Base-by-base conservation (phyloP, 306 rosid genomes). In the Luffa acutangula region DNA sequence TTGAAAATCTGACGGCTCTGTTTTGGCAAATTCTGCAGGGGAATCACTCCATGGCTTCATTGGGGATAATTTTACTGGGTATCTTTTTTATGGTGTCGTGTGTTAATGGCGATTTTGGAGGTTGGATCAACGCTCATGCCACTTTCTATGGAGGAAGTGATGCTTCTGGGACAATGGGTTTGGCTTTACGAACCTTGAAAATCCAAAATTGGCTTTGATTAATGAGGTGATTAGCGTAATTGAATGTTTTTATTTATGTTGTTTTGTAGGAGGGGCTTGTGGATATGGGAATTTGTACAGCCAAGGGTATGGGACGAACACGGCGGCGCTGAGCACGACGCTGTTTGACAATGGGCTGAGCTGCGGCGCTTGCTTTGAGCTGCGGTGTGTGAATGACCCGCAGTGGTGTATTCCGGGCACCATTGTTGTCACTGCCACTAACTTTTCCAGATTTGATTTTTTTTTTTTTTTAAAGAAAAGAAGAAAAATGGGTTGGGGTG, bases 131-230 rank as follows among this genome's bases (percentile, higher is more conserved):
- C 81, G 93, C 89, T 53, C 93, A 87, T 78, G 93, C 93, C 64
- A 89, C 93, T 57, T 89, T 89, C 88, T 89, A 89, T 76, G 93
- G 93, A 2, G 93, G 91, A 2, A 85, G 88, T 76, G 93, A 89
- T 84, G 91, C 93, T 51, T 86, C 93, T 41, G 93, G 93, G 11
- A 89, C 93, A 57, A 87, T 89, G 91, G 93, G 91, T 89, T 84
- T 62, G 88, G 2, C 63, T 12, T 12, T 8, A 7, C 31, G 11
- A 5, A 2, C 4, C 49, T 3, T 43, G 31, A 25, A 25, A 25
- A 25, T 25, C 31, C 34, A 7, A 62, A 4, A 6, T 54, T 12
- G 3, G 13, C 17, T 66, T 37, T 66, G 33, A 17, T 66, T 63
- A 7, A 5, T 31, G 0, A 6, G 6, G 9, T 25, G 31, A 25